phyloP scores from a whole-genome alignment of 768 basidiomycete genomes.

The Paxillus ammoniavirescens region DNA sequence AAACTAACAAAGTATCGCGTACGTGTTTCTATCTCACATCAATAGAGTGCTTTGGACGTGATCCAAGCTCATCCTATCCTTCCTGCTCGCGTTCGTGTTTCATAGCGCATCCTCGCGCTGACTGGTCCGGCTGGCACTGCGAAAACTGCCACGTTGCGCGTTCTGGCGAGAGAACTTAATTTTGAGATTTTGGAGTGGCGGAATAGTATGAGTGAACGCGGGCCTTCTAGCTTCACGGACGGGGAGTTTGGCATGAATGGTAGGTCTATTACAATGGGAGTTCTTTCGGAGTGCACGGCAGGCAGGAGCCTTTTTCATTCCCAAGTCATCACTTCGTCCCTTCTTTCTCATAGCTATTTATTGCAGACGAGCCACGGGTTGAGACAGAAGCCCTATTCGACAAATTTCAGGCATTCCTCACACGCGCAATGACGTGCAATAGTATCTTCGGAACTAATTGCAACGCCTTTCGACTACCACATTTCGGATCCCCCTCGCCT shows the following conservation, averaged over 20 bases:
- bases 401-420: slow-evolving; percentile 77
- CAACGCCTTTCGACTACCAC: slow-evolving; percentile 9
- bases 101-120: slow-evolving; percentile 76
- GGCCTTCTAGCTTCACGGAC: slow-evolving; percentile 20
- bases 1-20: slow-evolving; percentile 75
- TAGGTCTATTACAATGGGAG: not conserved
- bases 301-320: not conserved
- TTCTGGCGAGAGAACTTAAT: slow-evolving; percentile 70
- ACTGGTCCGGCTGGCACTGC: slow-evolving; percentile 89
- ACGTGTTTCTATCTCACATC: slow-evolving; percentile 22
- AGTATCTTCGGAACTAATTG: slow-evolving; percentile 41
- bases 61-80: not conserved
- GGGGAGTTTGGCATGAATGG: slow-evolving; percentile 12
- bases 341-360: not conserved
- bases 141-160: slow-evolving; percentile 83
- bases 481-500: not conserved
- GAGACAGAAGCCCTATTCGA: slow-evolving; percentile 41
- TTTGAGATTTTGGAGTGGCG: slow-evolving; percentile 88
- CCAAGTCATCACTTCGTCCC: not conserved
- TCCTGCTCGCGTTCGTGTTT: not conserved
- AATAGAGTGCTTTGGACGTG: not conserved
- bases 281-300: not conserved
- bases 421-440: slow-evolving; percentile 60
- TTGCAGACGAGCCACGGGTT: slow-evolving; percentile 12
- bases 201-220: slow-evolving; percentile 58